These are phyloP conservation scores for Cyclaneusma minus DNA, from an alignment of 2,329 filamentous ascomycete species.

Conservation along the genomic window DNA sequence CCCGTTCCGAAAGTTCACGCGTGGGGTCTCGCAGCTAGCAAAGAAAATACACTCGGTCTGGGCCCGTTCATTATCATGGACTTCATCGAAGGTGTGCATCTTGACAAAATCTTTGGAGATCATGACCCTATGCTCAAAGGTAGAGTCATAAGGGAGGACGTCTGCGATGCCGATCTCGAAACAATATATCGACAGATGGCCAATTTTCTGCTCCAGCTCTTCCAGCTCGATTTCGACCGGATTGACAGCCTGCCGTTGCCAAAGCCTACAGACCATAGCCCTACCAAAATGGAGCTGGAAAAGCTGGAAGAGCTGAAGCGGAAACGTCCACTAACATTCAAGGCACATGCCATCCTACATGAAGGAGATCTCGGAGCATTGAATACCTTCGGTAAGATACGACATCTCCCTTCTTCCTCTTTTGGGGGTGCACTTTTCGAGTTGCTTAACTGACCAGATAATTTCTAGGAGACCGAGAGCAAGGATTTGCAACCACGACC, in stretches of 20 bases:
- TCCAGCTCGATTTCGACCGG: slow-evolving; percentile 15
- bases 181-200: too few relatives aligned
- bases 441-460: too few relatives aligned
- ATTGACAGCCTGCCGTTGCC: slow-evolving; percentile 16
- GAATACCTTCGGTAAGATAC: too few relatives aligned
- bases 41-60: slow-evolving; percentile 15
- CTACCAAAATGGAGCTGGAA: slow-evolving; percentile 3
- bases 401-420: too few relatives aligned
- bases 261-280: slow-evolving; percentile 5
- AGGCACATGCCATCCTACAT: slow-evolving; percentile 18
- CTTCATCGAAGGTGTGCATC: slow-evolving; percentile 7
- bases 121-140: not conserved
- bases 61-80: slow-evolving; percentile 18
- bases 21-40: slow-evolving; percentile 14
- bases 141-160: slow-evolving; percentile 11
- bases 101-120: slow-evolving; percentile 3
- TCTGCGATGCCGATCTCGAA: slow-evolving; percentile 14
- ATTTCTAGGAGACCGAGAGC: too few relatives aligned
- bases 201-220: slow-evolving; percentile 16
- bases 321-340: slow-evolving; percentile 18
- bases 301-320: slow-evolving; percentile 6
- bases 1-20: slow-evolving; percentile 10
- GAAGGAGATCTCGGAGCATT: too few relatives aligned
- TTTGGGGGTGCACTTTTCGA: too few relatives aligned
- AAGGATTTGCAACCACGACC: too few relatives aligned